A percentile compares a stretch with the other conserved stretches of the same genome.
phyloP scores from a whole-genome alignment of 2,329 filamentous ascomycete species.

The Epicoccum sorghinum region DNA sequence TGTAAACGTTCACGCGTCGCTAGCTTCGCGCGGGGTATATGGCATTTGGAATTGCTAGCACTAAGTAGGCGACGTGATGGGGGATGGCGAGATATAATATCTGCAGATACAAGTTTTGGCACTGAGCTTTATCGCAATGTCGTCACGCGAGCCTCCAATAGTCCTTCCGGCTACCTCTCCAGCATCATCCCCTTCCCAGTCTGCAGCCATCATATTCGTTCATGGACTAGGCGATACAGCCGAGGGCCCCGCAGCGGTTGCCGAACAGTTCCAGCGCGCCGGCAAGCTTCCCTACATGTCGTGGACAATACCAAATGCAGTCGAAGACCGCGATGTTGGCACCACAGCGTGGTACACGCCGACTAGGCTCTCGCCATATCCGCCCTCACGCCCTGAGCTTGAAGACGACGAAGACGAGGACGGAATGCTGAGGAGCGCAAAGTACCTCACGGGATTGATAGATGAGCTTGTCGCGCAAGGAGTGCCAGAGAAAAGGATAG shows the following conservation, averaged over 20 bases:
- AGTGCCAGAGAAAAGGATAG: constrained; percentile 51
- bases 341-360: constrained; percentile 57
- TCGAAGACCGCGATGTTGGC: constrained; percentile 54
- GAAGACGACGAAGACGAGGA: constrained; percentile 56
- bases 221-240: constrained; percentile 57
- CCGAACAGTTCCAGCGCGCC: constrained; percentile 56
- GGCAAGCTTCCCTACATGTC: constrained; percentile 56
- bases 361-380: constrained; percentile 48
- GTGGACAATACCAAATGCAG: constrained; percentile 59
- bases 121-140: not conserved
- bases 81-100: not conserved
- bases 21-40: constrained; percentile 8
- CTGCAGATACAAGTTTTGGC: too few species aligned
- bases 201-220: constrained; percentile 54
- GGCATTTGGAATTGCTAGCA: constrained; percentile 11
- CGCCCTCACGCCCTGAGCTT: constrained; percentile 50
- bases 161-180: constrained; percentile 46
- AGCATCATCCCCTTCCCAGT: constrained; percentile 43
- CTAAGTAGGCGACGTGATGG: constrained; percentile 3
- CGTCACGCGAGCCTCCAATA: constrained; percentile 38
- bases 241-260: constrained; percentile 51
- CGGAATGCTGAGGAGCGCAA: constrained; percentile 49
- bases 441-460: constrained; percentile 52
- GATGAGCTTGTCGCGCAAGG: constrained; percentile 51
- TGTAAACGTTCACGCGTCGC: not conserved